phyloP scores from a whole-genome alignment of 73 alveolate genomes.

The Blepharisma japonicum region DNA sequence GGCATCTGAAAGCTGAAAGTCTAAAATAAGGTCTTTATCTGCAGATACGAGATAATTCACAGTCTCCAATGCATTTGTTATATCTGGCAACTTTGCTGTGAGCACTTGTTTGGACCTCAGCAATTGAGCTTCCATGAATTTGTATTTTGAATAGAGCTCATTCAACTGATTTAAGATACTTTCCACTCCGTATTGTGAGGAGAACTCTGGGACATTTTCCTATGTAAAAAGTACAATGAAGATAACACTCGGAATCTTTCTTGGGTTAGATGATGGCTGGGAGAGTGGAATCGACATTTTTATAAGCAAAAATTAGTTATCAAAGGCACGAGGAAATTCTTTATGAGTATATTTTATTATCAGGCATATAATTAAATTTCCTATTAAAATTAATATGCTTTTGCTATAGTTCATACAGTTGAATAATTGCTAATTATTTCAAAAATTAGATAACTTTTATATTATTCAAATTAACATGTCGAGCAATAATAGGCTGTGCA shows the following conservation, averaged over 20 bases:
- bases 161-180: slow-evolving; percentile 40
- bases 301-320: too few species aligned
- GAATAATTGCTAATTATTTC: too few species aligned
- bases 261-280: slow-evolving; percentile 71
- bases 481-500: too few species aligned
- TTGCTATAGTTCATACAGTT: too few species aligned
- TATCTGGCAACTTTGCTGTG: slow-evolving; percentile 87
- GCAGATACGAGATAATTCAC: slow-evolving; percentile 57
- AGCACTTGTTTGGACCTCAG: slow-evolving; percentile 72
- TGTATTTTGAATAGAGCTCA: slow-evolving; percentile 73
- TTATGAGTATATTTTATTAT: too few species aligned
- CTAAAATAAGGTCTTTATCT: slow-evolving; percentile 61
- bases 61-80: slow-evolving; percentile 82
- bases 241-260: slow-evolving; percentile 81
- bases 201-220: slow-evolving; percentile 86
- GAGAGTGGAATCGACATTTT: slow-evolving; percentile 37
- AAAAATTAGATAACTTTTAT: too few species aligned
- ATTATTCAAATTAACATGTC: too few species aligned
- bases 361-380: too few species aligned
- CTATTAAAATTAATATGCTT: too few species aligned
- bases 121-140: slow-evolving; percentile 90
- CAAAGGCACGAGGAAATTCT: too few species aligned
- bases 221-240: slow-evolving; percentile 43
- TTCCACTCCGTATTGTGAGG: slow-evolving; percentile 70
- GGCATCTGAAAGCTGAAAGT: slow-evolving; percentile 83